Evolutionary conservation across 106 monocot genomes (phyloP).

Genomic region (Vanilla planifolia): DNA sequence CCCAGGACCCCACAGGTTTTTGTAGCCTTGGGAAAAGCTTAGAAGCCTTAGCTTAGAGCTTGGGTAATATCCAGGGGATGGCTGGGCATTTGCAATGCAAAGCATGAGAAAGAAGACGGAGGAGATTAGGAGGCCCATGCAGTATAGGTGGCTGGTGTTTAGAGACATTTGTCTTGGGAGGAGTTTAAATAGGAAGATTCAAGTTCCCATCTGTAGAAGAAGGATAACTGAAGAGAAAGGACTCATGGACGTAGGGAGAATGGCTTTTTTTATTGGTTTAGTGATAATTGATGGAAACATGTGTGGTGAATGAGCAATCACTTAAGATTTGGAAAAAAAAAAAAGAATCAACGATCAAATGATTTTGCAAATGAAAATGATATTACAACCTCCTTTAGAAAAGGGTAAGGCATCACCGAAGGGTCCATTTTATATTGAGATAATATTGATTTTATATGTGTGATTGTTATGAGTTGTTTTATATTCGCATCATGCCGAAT

Average conservation of each 20-base stretch:
- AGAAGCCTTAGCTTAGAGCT: slow-evolving; percentile 28
- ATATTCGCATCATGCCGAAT: too few species aligned
- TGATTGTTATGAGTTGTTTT: too few species aligned
- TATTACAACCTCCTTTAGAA: background rate
- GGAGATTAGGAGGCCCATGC: background rate
- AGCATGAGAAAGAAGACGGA: slow-evolving; percentile 6
- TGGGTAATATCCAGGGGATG: slow-evolving; percentile 62
- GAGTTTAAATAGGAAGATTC: slow-evolving; percentile 9
- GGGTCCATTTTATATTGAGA: too few species aligned
- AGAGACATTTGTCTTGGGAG: background rate
- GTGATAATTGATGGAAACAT: too few species aligned
- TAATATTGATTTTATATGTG: too few species aligned
- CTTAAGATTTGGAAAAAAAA: background rate
- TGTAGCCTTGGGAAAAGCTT: slow-evolving; percentile 28
- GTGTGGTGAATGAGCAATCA: too few species aligned
- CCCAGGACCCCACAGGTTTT: slow-evolving; percentile 34
- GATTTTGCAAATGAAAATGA: background rate
- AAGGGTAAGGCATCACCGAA: too few species aligned
- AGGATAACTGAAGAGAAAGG: too few species aligned
- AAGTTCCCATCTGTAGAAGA: too few species aligned
- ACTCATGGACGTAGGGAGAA: background rate
- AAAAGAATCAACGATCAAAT: background rate
- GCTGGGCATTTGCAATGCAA: slow-evolving; percentile 19
- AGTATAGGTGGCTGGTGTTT: background rate
- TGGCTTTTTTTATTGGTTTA: too few species aligned